These are phyloP conservation scores for Clohesyomyces aquaticus DNA, from an alignment of 495 filamentous ascomycete genomes.

Conservation along the genomic window DNA sequence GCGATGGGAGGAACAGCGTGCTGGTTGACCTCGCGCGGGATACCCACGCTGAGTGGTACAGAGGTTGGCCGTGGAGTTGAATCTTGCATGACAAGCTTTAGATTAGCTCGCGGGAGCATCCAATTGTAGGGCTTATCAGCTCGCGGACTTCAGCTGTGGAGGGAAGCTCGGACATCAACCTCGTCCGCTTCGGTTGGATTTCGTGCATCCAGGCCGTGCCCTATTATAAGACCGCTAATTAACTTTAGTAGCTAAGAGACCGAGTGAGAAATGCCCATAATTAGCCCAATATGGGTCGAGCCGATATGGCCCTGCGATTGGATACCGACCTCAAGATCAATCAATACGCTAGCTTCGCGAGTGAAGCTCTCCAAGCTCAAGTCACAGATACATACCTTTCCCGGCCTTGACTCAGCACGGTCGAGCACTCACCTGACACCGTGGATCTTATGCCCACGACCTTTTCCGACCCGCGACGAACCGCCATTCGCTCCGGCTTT, in stretches of 20 bases:
- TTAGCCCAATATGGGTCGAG: conserved; percentile 22
- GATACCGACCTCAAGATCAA: conserved; percentile 34
- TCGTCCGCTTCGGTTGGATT: conserved; percentile 25
- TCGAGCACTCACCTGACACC: conserved; percentile 39
- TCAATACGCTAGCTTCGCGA: conserved; percentile 39
- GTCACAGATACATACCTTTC: conserved; percentile 34
- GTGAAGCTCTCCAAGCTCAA: conserved; percentile 31
- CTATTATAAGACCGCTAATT: conserved; percentile 42
- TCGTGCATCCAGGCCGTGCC: conserved; percentile 35
- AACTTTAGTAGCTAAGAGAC: not conserved
- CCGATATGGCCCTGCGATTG: conserved; percentile 26
- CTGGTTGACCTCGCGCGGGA: conserved; percentile 28
- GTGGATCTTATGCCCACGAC: conserved; percentile 26
- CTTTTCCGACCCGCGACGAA: conserved; percentile 35
- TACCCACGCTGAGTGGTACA: conserved; percentile 30
- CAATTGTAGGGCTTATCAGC: conserved; percentile 40
- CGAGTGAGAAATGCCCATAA: conserved; percentile 33
- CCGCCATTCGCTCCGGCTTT: conserved; percentile 17
- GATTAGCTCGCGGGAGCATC: conserved; percentile 24
- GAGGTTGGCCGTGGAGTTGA: conserved; percentile 17
- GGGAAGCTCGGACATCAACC: conserved; percentile 14
- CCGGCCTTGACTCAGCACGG: conserved; percentile 22
- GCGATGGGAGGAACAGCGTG: conserved; percentile 34
- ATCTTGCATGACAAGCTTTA: conserved; percentile 39
- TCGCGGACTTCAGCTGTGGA: not conserved